Base-by-base conservation (phyloP, 345 rosid species). In the Syzygium grande region DNA sequence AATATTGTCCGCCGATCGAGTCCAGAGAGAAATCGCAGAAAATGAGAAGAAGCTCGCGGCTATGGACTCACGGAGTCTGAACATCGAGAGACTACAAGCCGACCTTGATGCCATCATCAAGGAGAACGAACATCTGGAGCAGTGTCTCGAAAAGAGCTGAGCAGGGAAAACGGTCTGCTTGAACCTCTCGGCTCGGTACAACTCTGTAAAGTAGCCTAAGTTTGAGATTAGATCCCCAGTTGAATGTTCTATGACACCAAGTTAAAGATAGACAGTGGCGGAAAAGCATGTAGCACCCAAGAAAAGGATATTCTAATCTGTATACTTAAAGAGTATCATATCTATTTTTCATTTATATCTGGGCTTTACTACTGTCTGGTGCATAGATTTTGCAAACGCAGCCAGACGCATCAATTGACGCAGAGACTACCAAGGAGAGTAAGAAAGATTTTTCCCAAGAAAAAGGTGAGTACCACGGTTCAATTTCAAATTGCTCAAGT, bases 31-130 rank as follows among this genome's bases (percentile, higher is more conserved):
- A 91, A 87, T 91, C 83, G 92, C 92, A 1, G 98, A 95, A 53
- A 92, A 88, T 87, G 98, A 95, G 88, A 96, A 95, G 95, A 97
- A 95, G 93, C 91, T 97, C 17, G 89, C 92, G 30, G 87, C 92
- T 88, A 91, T 95, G 92, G 89, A 93, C 80, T 87, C 93, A 84
- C 94, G 92, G 84, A 93, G 94, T 91, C 88, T 91, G 89, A 92
- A 92, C 89, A 90, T 90, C 25, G 93, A 90, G 89, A 94, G 92
- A 89, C 87, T 95, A 61, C 95, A 93, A 92, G 92, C 95, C 3
- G 98, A 95, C 87, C 92, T 95, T 52, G 90, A 93, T 86, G 92
- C 93, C 89, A 93, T 95, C 17, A 52, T 61, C 86, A 90, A 90
- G 90, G 99, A 96, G 90, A 97, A 96, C 49, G 91, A 94, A 86